phyloP scores from a whole-genome alignment of 306 rosid genomes.

The Prunus persica region DNA sequence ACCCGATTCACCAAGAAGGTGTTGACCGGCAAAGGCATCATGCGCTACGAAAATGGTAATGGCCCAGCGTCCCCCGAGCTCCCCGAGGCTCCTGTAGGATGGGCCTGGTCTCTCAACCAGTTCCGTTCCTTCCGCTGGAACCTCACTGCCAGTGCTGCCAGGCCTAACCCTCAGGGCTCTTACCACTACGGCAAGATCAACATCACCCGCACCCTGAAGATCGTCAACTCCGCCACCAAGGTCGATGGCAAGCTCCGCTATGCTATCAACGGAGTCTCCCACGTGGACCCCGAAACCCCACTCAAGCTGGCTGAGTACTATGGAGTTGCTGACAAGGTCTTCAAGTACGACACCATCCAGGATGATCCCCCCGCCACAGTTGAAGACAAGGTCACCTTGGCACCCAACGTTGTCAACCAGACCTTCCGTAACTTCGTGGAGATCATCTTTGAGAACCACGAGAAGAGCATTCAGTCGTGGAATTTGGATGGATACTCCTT shows the following conservation, averaged over 20 bases:
- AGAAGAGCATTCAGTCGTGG: slow-evolving; percentile 65
- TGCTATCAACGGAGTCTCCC: slow-evolving; percentile 65
- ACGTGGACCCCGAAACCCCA: slow-evolving; percentile 47
- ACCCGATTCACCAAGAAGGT: slow-evolving; percentile 51
- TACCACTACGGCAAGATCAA: slow-evolving; percentile 67
- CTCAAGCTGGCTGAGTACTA: slow-evolving; percentile 72
- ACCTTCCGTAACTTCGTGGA: slow-evolving; percentile 58
- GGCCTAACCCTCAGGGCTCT: slow-evolving; percentile 90
- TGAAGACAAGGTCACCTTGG: neutral
- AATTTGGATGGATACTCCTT: slow-evolving; percentile 63
- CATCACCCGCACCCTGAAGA: slow-evolving; percentile 62
- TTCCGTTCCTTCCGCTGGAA: slow-evolving; percentile 80
- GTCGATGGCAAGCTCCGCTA: slow-evolving; percentile 57
- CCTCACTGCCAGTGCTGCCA: slow-evolving; percentile 82
- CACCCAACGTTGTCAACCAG: slow-evolving; percentile 46
- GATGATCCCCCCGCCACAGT: slow-evolving; percentile 24
- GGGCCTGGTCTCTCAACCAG: slow-evolving; percentile 91
- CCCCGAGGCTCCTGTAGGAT: slow-evolving; percentile 59
- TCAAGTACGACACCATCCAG: slow-evolving; percentile 46
- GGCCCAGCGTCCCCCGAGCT: slow-evolving; percentile 51
- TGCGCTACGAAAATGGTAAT: slow-evolving; percentile 46
- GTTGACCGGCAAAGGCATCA: slow-evolving; percentile 41
- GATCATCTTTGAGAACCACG: slow-evolving; percentile 73
- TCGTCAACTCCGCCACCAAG: slow-evolving; percentile 42
- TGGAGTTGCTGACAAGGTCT: slow-evolving; percentile 35